Base-by-base conservation (phyloP, 441 rosid genomes). In the Euphorbia celastroides region DNA sequence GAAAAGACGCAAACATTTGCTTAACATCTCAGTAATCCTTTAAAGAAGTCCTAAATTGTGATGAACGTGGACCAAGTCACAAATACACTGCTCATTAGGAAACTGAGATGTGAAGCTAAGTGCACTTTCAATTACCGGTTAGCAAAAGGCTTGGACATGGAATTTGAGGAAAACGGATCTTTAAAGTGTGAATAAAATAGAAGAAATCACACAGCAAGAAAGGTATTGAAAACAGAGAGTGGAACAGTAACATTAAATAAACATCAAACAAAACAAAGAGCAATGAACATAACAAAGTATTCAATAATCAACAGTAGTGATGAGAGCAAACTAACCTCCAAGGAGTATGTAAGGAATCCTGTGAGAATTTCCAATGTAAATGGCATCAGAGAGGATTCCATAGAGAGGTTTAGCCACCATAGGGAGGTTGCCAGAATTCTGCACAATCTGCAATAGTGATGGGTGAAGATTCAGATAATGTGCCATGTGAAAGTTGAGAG, bases 321-420 rank as follows among this genome's bases (percentile, higher is more conserved):
- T 42, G 8, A 64, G 7, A 2, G 26, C 23, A 8, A 77, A 77
- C 84, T 64, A 60, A 88, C 97, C 94, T 78, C 94, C 97, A 67
- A 83, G 72, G 66, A 84, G 76, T 64, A 90, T 74, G 71, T 88
- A 88, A 70, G 95, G 97, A 56, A 87, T 76, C 74, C 97, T 76
- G 62, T 83, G 93, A 73, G 86, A 88, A 67, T 84, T 79, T 5
- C 81, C 82, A 57, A 88, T 82, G 55, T 80, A 83, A 48, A 87
- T 36, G 70, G 86, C 89, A 83, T 91, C 97, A 17, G 96, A 88
- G 27, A 91, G 80, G 56, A 90, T 74, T 38, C 96, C 97, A 70
- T 82, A 87, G 22, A 91, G 82, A 70, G 96, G 97, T 73, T 91
- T 91, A 66, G 90, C 93, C 57, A 83, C 90, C 93, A 85, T 86